Evolutionary conservation across 2,329 filamentous ascomycete genomes (phyloP).

Genomic region (Lasiodiplodia sp.): DNA sequence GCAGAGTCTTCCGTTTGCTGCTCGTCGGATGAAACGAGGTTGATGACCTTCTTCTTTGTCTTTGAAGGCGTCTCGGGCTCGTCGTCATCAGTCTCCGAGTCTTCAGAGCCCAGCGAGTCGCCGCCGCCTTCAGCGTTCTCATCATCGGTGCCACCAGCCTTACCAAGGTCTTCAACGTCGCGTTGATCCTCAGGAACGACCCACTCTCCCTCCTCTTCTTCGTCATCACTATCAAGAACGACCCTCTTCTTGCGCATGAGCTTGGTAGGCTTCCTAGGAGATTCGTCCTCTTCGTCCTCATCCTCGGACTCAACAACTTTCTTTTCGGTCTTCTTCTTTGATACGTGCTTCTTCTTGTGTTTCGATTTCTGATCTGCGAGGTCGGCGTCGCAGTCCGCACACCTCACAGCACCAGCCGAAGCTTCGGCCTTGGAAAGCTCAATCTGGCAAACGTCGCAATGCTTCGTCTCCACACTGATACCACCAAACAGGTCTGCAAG

Average conservation of each 20-base stretch:
- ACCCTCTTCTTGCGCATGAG: conserved; percentile 40
- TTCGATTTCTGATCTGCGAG: conserved; percentile 63
- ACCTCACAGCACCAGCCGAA: conserved; percentile 64
- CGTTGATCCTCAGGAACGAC: conserved; percentile 75
- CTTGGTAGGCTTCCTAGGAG: conserved; percentile 9
- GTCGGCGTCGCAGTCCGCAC: conserved; percentile 77
- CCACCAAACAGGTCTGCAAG: conserved; percentile 87
- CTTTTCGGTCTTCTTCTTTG: conserved; percentile 51
- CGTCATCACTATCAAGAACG: conserved; percentile 71
- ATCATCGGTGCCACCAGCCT: conserved; percentile 83
- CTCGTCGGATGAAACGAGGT: conserved; percentile 59
- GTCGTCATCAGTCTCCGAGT: conserved; percentile 66
- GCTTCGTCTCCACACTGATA: conserved; percentile 77
- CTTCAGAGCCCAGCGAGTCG: conserved; percentile 76
- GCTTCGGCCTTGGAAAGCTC: conserved; percentile 67
- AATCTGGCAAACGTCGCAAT: conserved; percentile 83
- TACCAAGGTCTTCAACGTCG: conserved; percentile 68
- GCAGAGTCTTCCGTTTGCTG: conserved; percentile 35
- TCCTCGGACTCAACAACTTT: conserved; percentile 46
- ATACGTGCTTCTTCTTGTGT: conserved; percentile 54
- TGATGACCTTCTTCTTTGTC: conserved; percentile 58
- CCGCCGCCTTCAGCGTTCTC: conserved; percentile 88
- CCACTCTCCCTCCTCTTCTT: conserved; percentile 77
- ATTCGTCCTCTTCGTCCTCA: conserved; percentile 46
- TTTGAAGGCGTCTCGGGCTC: conserved; percentile 39